Conservation (phyloP, 2,329 filamentous ascomycete species). For the Ophiostoma piceae region DNA sequence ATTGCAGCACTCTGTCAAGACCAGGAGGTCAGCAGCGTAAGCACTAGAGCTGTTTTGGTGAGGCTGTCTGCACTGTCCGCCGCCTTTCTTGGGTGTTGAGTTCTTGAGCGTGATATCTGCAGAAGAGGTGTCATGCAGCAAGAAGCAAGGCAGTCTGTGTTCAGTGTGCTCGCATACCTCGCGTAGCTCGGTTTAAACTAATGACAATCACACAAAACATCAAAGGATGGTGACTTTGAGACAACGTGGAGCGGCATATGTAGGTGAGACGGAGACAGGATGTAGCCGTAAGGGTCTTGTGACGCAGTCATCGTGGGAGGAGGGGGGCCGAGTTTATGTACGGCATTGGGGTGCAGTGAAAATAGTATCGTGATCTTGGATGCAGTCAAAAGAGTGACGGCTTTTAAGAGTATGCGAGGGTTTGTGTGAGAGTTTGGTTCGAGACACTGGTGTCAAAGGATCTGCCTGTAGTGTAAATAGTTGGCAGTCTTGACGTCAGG, state of each 20-base stretch:
- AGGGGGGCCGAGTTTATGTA: neutral
- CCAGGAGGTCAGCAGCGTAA: neutral
- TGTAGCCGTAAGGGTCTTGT: conserved; percentile 5
- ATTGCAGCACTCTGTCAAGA: neutral
- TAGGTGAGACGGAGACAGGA: conserved; percentile 8
- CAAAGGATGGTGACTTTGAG: conserved; percentile 18
- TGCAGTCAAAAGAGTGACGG: neutral
- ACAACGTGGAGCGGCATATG: conserved; percentile 5
- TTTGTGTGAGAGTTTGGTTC: neutral
- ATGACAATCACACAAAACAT: too few relatives aligned
- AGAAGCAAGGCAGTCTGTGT: neutral
- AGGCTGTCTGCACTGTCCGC: conserved; percentile 3
- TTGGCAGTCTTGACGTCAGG: neutral
- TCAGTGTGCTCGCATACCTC: neutral
- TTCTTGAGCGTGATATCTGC: neutral
- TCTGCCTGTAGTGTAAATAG: neutral
- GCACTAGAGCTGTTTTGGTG: conserved; percentile 13
- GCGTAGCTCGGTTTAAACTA: neutral
- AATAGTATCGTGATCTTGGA: neutral
- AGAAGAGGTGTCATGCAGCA: neutral
- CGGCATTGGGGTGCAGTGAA: neutral
- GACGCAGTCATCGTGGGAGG: neutral
- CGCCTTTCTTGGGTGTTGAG: neutral
- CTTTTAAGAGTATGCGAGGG: neutral
- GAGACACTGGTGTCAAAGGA: neutral